phyloP scores from a whole-genome alignment of 208 protist genomes.

The Leishmania guyanensis region DNA sequence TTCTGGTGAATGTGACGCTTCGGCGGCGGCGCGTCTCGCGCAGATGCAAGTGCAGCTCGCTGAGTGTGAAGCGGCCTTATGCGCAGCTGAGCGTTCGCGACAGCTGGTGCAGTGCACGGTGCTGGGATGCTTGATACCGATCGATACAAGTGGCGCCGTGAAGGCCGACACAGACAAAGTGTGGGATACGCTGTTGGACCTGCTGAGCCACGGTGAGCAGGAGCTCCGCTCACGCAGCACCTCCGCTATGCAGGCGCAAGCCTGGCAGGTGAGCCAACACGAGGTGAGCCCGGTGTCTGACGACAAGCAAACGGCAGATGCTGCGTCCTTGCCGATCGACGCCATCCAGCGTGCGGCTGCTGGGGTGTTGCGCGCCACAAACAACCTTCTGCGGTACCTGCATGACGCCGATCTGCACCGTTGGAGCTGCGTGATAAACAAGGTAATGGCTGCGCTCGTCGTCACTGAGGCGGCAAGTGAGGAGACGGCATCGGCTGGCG shows the following conservation, averaged over 20 bases:
- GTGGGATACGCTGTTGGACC: conserved; percentile 7
- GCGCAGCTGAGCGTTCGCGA: conserved; percentile 13
- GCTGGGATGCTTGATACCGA: conserved; percentile 1
- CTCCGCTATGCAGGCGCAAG: background rate
- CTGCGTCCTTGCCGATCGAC: background rate
- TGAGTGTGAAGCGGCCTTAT: conserved; percentile 17
- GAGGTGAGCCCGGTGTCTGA: background rate
- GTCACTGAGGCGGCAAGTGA: background rate
- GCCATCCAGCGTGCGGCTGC: conserved; percentile 1
- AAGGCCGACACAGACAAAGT: background rate
- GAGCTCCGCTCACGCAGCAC: background rate
- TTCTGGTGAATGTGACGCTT: background rate
- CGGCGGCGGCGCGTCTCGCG: conserved; percentile 9
- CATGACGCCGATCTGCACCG: conserved; percentile 13
- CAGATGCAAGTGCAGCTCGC: conserved; percentile 16
- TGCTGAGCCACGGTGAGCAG: background rate
- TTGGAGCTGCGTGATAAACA: conserved; percentile 6
- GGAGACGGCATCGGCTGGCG: background rate
- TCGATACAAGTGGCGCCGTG: background rate
- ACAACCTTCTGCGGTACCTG: conserved; percentile 11
- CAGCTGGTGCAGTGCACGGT: conserved; percentile 6
- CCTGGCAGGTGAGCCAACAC: background rate
- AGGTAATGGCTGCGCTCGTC: conserved; percentile 1
- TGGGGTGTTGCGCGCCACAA: conserved; percentile 6
- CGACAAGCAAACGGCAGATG: background rate